Percentiles rank a stretch among this genome's conserved stretches.
phyloP scores from a whole-genome alignment of 108 stramenopile genomes.

The Pseudonitzschia delicatissima region DNA sequence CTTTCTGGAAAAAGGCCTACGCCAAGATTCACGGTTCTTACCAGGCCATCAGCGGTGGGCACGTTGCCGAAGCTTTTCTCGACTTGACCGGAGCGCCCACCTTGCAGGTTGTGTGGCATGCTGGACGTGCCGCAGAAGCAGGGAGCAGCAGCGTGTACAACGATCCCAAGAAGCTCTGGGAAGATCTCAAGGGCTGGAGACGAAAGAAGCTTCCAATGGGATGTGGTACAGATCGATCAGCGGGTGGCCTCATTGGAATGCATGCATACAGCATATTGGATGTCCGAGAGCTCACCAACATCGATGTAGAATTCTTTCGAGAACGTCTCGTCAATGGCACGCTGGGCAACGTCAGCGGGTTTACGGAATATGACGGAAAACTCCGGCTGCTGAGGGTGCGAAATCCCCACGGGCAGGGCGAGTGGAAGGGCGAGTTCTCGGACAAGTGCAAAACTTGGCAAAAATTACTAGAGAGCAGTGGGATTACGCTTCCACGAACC shows the following conservation, averaged over 20 bases:
- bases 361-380: constrained; percentile 65
- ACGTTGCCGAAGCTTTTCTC: constrained; percentile 78
- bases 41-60: constrained; percentile 65
- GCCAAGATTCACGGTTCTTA: constrained; percentile 90
- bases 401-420: constrained; percentile 75
- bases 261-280: constrained; percentile 95
- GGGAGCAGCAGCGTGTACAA: constrained; percentile 11
- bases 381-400: constrained; percentile 78
- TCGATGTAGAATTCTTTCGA: constrained; percentile 62
- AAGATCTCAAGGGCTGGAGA: constrained; percentile 40
- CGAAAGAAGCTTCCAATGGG: constrained; percentile 69
- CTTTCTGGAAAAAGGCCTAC: constrained; percentile 96
- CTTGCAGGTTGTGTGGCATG: constrained; percentile 41
- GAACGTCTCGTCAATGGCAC: constrained; percentile 30
- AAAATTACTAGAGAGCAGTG: constrained; percentile 31
- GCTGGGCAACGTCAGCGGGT: constrained; percentile 56
- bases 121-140: not conserved
- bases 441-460: constrained; percentile 53
- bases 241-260: constrained; percentile 76
- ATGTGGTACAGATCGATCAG: constrained; percentile 57
- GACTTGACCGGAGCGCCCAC: constrained; percentile 84
- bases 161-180: constrained; percentile 59
- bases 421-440: constrained; percentile 79
- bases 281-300: constrained; percentile 72
- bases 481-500: constrained; percentile 44